Base-by-base conservation (phyloP, 2,329 filamentous ascomycete genomes). In the Knufia fluminis region DNA sequence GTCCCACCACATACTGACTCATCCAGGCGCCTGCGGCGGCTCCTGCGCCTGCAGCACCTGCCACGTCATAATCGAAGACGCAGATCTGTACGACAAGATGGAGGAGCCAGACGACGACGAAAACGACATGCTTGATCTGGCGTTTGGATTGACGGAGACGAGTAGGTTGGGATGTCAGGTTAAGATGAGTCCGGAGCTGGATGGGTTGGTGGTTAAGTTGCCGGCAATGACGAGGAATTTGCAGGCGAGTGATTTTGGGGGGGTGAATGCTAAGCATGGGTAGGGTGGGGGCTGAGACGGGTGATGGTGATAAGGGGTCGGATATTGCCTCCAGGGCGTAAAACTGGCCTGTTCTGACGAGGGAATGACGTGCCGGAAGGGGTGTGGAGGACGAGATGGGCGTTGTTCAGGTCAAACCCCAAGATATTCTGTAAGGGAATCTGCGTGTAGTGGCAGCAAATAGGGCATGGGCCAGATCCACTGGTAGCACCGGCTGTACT, bases 191-290 rank as follows among this genome's bases (percentile, higher is more conserved):
- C 89, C 88, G 68, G 88, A 94, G 58, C 69, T 97, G 56, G 86
- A 97, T 64, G 92, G 92, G 0, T 56, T 98, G 61, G 79, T 81
- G 40, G 88, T 98, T 26, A 85, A 80, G 66, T 70, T 98, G 62
- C 92, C 92, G 10, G 82, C 81, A 32, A 96, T 96, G 89, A 97
- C 92, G 57, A 78, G 92, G 66, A 98, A 98, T 64, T 62, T 98
- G 69, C 92, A 98, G 71, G 87, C 88, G 12, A 94, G 87, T 67
- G 92, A 98, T 69, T 98, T 98, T 61, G 74, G 62, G 65, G 59
- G 45, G 28, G 19, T 26, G 19, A 48, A 48, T 40, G 33, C 45
- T 9, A 48, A 48, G 33, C 45, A 48, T 40, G 33, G 40, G 17
- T 48, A 40, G 20, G 17, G n/a, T 22, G 12, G n/a, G n/a, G n/a